phyloP scores from a whole-genome alignment of 1,284 basidiomycete species.

The Trichosporon inkin region DNA sequence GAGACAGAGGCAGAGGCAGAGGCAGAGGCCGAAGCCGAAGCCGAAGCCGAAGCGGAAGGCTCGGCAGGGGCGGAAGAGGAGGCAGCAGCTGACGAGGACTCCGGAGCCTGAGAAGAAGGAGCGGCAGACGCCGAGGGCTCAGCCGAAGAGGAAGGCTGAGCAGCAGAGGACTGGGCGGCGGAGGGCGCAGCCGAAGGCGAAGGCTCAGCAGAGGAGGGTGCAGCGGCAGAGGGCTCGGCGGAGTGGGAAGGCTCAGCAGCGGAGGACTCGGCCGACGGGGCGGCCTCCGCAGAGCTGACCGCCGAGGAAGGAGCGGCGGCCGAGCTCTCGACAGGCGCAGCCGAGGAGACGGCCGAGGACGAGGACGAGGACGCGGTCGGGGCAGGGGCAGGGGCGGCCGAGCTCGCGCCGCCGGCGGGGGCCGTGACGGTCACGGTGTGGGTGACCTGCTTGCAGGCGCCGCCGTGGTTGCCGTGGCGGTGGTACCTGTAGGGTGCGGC shows the following conservation, averaged over 20 bases:
- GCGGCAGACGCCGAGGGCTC: too few species aligned
- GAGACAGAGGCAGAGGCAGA: neutral
- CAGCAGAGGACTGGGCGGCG: too few species aligned
- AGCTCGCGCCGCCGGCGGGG: neutral
- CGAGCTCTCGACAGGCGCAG: neutral
- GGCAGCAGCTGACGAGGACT: too few species aligned
- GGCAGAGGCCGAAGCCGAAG: neutral
- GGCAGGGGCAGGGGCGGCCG: neutral
- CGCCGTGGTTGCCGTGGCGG: constrained; percentile 5
- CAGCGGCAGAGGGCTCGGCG: too few species aligned
- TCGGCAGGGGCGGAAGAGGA: too few species aligned
- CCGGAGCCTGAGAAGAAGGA: too few species aligned
- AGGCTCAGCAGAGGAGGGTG: too few species aligned
- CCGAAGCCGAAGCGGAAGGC: neutral
- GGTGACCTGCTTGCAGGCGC: neutral
- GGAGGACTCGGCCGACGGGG: neutral
- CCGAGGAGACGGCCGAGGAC: neutral
- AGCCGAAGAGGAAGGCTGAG: too few species aligned
- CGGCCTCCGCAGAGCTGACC: neutral
- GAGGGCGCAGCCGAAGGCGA: too few species aligned
- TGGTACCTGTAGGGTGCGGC: neutral
- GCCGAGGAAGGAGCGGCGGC: neutral
- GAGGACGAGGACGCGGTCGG: neutral
- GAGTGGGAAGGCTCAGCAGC: too few species aligned
- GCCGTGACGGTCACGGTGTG: constrained; percentile 1